These are phyloP conservation scores for Boletus edulis DNA, from an alignment of 768 basidiomycete species.

Conservation along the genomic window DNA sequence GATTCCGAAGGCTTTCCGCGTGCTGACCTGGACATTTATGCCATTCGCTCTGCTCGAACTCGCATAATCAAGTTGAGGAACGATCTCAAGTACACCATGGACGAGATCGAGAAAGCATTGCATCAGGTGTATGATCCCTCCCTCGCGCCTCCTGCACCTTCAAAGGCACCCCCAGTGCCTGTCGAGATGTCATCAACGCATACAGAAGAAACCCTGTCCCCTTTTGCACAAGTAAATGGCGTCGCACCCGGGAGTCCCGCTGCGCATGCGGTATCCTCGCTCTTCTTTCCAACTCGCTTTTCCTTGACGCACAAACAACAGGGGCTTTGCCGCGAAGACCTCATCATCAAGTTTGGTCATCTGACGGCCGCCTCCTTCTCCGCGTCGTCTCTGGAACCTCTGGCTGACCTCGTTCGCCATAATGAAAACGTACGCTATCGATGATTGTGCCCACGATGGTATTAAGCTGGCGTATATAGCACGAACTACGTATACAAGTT, in stretches of 20 bases:
- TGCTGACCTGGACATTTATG: slow-evolving; percentile 80
- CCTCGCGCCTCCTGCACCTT: slow-evolving; percentile 1
- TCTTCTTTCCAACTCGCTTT: not conserved
- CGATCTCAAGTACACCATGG: slow-evolving; percentile 65
- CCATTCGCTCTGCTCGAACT: slow-evolving; percentile 70
- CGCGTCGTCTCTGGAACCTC: slow-evolving; percentile 55
- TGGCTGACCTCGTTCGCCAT: slow-evolving; percentile 70
- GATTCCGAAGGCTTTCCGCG: slow-evolving; percentile 89
- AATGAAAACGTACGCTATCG: slow-evolving; percentile 68
- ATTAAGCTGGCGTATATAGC: slow-evolving; percentile 37
- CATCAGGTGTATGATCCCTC: slow-evolving; percentile 63
- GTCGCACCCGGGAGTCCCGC: slow-evolving; percentile 85
- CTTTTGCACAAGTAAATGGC: slow-evolving; percentile 81
- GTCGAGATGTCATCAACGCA: slow-evolving; percentile 22
- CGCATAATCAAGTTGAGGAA: slow-evolving; percentile 81
- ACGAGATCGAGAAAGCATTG: slow-evolving; percentile 64
- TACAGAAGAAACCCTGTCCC: slow-evolving; percentile 23
- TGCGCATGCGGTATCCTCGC: slow-evolving; percentile 63
- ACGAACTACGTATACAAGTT: slow-evolving; percentile 55
- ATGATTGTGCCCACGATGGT: not conserved
- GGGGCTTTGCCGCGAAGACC: slow-evolving; percentile 73
- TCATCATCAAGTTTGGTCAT: slow-evolving; percentile 71
- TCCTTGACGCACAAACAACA: slow-evolving; percentile 4
- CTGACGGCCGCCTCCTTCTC: slow-evolving; percentile 55
- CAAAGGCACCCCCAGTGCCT: slow-evolving; percentile 12